A percentile compares a stretch with the other conserved stretches of the same genome.
Evolutionary conservation across 306 rosid species (phyloP).

Genomic region (Vachellia pachyceras): DNA sequence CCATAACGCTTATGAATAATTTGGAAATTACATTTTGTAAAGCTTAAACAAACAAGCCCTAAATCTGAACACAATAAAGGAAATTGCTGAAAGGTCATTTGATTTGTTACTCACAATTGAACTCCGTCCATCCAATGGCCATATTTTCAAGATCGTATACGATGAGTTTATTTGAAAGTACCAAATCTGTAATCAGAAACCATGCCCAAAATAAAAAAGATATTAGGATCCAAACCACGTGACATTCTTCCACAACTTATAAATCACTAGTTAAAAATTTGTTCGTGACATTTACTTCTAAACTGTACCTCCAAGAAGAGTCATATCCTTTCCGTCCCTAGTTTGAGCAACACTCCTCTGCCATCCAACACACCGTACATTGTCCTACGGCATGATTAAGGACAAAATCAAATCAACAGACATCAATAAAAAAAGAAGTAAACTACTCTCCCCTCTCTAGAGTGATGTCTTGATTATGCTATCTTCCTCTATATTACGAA

Average conservation of each 20-base stretch:
- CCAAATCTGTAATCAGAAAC: conserved; percentile 67
- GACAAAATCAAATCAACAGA: conserved; percentile 29
- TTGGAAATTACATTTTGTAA: neutral
- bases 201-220: neutral
- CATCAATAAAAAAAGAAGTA: neutral
- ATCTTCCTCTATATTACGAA: neutral
- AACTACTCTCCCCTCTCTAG: neutral
- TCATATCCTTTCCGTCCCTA: conserved; percentile 62
- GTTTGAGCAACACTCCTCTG: conserved; percentile 55
- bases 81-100: conserved; percentile 28
- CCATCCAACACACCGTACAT: conserved; percentile 74
- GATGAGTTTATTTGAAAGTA: conserved; percentile 76
- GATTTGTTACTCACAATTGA: conserved; percentile 70
- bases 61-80: conserved; percentile 21
- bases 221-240: conserved; percentile 4
- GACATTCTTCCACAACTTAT: neutral
- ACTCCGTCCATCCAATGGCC: conserved; percentile 74
- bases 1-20: neutral
- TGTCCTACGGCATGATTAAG: conserved; percentile 45
- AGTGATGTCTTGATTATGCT: neutral
- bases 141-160: conserved; percentile 74
- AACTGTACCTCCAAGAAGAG: conserved; percentile 80
- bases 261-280: conserved; percentile 24
- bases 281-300: conserved; percentile 25
- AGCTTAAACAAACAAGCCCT: neutral